These are phyloP conservation scores for Thyridium curvatum DNA, from an alignment of 2,329 filamentous ascomycete species.

Conservation along the genomic window DNA sequence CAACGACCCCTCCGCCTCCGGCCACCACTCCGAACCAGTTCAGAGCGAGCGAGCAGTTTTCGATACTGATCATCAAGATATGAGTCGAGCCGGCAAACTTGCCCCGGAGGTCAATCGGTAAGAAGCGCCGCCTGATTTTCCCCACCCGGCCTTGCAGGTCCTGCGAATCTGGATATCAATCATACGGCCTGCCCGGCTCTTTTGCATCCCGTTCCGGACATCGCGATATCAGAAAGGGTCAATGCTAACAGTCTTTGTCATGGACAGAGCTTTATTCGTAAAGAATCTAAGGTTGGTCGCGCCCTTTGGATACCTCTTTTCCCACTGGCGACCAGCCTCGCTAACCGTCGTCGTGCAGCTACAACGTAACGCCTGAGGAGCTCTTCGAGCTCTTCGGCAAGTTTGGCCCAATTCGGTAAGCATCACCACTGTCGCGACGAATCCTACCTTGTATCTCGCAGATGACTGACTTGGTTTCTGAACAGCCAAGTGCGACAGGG, in stretches of 20 bases:
- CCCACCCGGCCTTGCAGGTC: conserved; percentile 13
- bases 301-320: conserved; percentile 34
- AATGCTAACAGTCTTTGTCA: conserved; percentile 2
- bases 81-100: conserved; percentile 95
- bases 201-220: neutral
- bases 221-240: no score
- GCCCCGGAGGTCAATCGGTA: conserved; percentile 99
- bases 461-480: conserved; percentile 8
- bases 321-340: no score
- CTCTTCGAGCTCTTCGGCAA: conserved; percentile 98
- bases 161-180: no score
- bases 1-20: no score
- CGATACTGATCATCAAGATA: conserved; percentile 55
- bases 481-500: conserved; percentile 94
- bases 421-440: conserved; percentile 11
- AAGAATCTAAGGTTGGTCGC: conserved; percentile 94
- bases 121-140: conserved; percentile 24
- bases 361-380: conserved; percentile 97
- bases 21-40: no score
- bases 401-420: conserved; percentile 90
- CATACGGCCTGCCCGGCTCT: conserved; percentile 18
- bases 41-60: no score
- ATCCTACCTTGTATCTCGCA: no score
- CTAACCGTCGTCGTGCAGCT: conserved; percentile 62
- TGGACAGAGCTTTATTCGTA: conserved; percentile 90